A percentile compares a stretch with the other conserved stretches of the same genome.
These are phyloP conservation scores for Solanum raphanifolium DNA, from an alignment of 257 asterid genomes.

Conservation along the genomic window DNA sequence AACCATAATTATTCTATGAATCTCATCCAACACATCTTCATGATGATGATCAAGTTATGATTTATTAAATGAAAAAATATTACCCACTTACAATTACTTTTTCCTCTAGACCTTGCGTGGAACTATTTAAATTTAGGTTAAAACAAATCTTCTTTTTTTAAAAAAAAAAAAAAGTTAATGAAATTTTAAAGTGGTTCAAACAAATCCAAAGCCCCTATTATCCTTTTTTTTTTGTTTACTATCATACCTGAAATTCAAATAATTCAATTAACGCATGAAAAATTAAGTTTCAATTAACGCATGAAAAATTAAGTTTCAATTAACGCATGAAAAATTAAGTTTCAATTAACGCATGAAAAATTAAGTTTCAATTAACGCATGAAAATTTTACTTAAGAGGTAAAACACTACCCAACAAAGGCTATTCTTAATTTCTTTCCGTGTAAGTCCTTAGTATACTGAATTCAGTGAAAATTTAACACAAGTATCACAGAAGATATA, in stretches of 20 bases:
- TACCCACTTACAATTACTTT: neutral
- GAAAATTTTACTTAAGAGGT: too few species aligned
- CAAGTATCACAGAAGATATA: neutral
- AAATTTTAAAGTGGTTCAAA: neutral
- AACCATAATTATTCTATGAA: neutral
- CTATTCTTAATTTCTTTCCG: neutral
- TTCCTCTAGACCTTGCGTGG: neutral
- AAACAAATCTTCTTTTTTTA: neutral
- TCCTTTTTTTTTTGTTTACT: neutral
- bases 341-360: too few species aligned
- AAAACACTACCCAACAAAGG: neutral
- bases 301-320: too few species aligned
- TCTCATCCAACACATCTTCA: neutral
- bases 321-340: too few species aligned
- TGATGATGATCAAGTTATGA: neutral
- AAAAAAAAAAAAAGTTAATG: too few species aligned
- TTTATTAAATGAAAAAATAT: neutral
- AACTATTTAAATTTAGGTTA: neutral
- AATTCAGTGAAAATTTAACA: neutral
- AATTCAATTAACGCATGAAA: too few species aligned
- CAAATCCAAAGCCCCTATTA: neutral
- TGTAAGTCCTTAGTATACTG: neutral
- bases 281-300: too few species aligned
- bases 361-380: too few species aligned
- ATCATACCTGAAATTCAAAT: neutral